A percentile compares a stretch with the other conserved stretches of the same genome.
phyloP scores from a whole-genome alignment of 495 filamentous ascomycete genomes.

The Hyaloscypha bicolor region DNA sequence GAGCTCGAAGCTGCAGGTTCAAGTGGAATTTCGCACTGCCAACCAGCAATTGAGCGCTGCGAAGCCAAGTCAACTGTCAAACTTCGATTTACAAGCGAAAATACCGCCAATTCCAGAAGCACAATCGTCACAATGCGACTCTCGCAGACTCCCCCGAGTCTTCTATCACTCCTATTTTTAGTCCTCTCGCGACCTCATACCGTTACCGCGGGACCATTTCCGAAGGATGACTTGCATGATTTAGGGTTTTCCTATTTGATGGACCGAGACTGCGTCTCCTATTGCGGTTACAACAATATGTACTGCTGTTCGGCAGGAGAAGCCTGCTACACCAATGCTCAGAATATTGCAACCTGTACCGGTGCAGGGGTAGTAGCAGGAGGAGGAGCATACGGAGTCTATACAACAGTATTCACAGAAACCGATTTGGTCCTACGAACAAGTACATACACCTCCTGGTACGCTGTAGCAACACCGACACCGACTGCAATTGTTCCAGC shows the following conservation, averaged over 20 bases:
- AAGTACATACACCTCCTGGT: constrained; percentile 65
- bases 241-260: constrained; percentile 44
- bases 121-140: constrained; percentile 26
- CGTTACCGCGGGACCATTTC: constrained; percentile 21
- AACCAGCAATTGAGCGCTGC: constrained; percentile 5
- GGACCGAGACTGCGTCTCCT: constrained; percentile 52
- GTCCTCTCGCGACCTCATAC: constrained; percentile 6
- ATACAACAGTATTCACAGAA: constrained; percentile 71
- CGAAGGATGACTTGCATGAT: constrained; percentile 18
- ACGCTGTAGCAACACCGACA: constrained; percentile 45
- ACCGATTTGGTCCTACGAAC: constrained; percentile 68
- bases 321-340: constrained; percentile 64
- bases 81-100: not conserved
- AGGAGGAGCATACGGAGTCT: constrained; percentile 55
- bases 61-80: not conserved
- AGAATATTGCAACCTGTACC: constrained; percentile 34
- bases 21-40: constrained; percentile 15
- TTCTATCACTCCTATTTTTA: constrained; percentile 27
- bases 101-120: constrained; percentile 5
- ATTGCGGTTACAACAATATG: constrained; percentile 67
- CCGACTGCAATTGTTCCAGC: constrained; percentile 44
- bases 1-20: not conserved
- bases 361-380: not conserved
- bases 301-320: constrained; percentile 66
- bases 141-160: constrained; percentile 23